Conservation (phyloP, 148 eudicot species). For the Nyssa sinensis region DNA sequence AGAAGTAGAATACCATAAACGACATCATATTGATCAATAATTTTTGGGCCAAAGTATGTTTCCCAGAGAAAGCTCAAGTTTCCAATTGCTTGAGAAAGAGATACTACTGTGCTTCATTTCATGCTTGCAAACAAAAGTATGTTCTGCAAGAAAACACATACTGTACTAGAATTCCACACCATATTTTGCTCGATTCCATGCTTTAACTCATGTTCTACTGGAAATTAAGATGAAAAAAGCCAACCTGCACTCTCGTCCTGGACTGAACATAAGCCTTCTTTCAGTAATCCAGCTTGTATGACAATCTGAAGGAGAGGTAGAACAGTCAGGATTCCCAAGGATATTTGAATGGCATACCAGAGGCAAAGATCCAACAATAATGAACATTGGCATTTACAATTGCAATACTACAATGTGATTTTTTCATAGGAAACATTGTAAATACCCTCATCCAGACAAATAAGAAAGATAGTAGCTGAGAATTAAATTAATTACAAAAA, state of each 20-base stretch:
- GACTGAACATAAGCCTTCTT: conserved; percentile 88
- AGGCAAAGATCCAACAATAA: background rate
- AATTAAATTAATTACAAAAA: background rate
- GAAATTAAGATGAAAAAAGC: background rate
- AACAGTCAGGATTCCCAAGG: background rate
- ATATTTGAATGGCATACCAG: conserved; percentile 4
- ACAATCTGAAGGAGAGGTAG: conserved; percentile 43
- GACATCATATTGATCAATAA: background rate
- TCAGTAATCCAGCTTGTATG: conserved; percentile 78
- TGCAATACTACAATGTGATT: background rate
- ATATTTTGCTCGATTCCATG: background rate
- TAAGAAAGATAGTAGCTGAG: background rate
- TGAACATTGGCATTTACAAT: conserved; percentile 1
- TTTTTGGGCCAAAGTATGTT: background rate
- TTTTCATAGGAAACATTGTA: background rate
- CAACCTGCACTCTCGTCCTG: conserved; percentile 97
- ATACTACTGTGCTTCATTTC: background rate
- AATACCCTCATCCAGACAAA: too few species aligned
- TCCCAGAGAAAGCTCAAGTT: too few species aligned
- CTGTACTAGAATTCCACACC: background rate
- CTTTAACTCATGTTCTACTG: background rate
- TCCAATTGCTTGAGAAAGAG: too few species aligned
- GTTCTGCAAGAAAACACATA: background rate
- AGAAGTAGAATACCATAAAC: background rate
- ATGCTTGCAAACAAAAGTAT: background rate